Evolutionary conservation across 2,329 filamentous ascomycete species (phyloP).

Genomic region (Colletotrichum sp.): DNA sequence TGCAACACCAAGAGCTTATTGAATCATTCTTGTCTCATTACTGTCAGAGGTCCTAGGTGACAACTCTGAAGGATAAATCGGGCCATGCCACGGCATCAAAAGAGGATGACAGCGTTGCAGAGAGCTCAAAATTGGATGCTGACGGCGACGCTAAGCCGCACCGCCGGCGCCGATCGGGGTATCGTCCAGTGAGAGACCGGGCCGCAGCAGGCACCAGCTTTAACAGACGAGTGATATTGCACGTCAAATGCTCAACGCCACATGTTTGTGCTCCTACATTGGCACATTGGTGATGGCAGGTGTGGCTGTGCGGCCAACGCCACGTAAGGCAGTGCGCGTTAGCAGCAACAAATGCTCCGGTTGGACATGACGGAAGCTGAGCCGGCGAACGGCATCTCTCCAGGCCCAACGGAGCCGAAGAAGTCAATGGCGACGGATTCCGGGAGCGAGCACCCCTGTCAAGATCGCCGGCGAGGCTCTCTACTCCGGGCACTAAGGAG

Average conservation of each 20-base stretch:
- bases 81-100: background rate
- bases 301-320: background rate
- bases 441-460: background rate
- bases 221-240: background rate
- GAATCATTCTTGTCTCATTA: background rate
- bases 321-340: background rate
- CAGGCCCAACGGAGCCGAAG: background rate
- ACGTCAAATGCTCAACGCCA: background rate
- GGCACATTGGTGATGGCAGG: background rate
- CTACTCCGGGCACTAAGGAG: background rate
- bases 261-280: background rate
- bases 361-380: background rate
- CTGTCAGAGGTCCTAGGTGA: background rate
- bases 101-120: background rate
- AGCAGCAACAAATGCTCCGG: background rate
- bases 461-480: conserved; percentile 4
- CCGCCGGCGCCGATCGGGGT: background rate
- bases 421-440: background rate
- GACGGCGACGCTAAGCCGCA: background rate
- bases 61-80: too few species aligned
- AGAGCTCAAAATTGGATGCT: background rate
- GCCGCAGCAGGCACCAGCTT: background rate
- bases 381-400: background rate
- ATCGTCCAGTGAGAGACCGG: background rate
- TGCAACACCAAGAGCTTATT: background rate